These are phyloP conservation scores for Ceratobasidium sp. DNA, from an alignment of 1,284 basidiomycete genomes.

Conservation along the genomic window DNA sequence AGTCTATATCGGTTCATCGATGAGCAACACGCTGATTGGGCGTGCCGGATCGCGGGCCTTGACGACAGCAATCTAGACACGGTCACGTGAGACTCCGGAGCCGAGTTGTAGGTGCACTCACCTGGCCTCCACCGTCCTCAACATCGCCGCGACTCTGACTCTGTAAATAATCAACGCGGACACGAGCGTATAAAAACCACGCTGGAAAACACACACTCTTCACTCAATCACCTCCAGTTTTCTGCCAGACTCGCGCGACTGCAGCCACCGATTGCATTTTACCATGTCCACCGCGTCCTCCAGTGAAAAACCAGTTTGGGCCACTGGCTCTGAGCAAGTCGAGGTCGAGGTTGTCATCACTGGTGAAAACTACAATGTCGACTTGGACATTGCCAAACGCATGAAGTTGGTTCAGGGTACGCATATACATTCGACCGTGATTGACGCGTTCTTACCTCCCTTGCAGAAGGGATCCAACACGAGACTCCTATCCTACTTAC, in stretches of 20 bases:
- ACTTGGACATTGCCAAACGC: slow-evolving; percentile 25
- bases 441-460: neutral
- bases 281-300: neutral
- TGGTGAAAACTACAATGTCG: slow-evolving; percentile 6
- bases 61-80: neutral
- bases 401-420: slow-evolving; percentile 19
- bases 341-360: slow-evolving; percentile 6
- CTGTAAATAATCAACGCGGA: neutral
- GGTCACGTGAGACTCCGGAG: neutral
- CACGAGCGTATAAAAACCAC: neutral
- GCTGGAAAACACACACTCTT: neutral
- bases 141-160: neutral
- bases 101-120: neutral
- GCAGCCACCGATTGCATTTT: neutral
- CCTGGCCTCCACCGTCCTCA: neutral
- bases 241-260: neutral
- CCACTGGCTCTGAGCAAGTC: slow-evolving; percentile 13
- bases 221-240: neutral
- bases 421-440: neutral
- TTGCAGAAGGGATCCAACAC: neutral
- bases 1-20: neutral
- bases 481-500: neutral
- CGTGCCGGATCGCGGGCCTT: neutral
- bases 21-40: neutral
- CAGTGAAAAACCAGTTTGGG: slow-evolving; percentile 6